Conservation (phyloP, 352 stramenopile species). For the Blastocystis hominis region DNA sequence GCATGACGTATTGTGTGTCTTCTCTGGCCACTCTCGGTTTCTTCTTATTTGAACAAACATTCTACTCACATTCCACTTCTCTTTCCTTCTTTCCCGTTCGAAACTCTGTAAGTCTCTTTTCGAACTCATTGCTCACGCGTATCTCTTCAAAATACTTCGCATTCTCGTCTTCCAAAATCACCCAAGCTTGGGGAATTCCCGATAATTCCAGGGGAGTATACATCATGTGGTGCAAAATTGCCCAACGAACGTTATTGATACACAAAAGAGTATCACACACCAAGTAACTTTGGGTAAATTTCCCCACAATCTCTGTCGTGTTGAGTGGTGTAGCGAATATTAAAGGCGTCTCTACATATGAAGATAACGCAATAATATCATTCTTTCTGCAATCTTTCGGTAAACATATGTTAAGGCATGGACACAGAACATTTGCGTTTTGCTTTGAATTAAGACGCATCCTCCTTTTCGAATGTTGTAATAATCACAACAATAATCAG, state of each 20-base stretch:
- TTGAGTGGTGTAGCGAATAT: slow-evolving; percentile 5
- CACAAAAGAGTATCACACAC: slow-evolving; percentile 27
- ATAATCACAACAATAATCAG: neutral
- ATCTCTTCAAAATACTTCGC: neutral
- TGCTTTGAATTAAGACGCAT: slow-evolving; percentile 13
- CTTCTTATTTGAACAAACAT: no score
- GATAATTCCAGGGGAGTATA: slow-evolving; percentile 8
- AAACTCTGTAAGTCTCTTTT: neutral
- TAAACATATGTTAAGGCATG: slow-evolving; percentile 31
- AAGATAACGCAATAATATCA: neutral
- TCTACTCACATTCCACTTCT: no score
- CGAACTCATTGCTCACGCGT: neutral
- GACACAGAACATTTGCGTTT: slow-evolving; percentile 13
- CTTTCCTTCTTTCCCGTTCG: neutral
- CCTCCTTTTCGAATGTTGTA: neutral
- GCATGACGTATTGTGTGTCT: no score
- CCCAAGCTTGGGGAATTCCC: slow-evolving; percentile 34
- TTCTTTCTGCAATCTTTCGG: neutral
- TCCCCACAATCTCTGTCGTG: neutral
- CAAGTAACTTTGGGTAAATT: neutral
- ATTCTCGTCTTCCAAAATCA: neutral
- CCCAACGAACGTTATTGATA: slow-evolving; percentile 10
- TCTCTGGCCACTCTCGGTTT: no score
- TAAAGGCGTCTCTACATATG: neutral
- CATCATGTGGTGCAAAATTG: slow-evolving; percentile 54